Evolutionary conservation across 2,329 filamentous ascomycete species (phyloP).

Genomic region (Lachnellula suecica): DNA sequence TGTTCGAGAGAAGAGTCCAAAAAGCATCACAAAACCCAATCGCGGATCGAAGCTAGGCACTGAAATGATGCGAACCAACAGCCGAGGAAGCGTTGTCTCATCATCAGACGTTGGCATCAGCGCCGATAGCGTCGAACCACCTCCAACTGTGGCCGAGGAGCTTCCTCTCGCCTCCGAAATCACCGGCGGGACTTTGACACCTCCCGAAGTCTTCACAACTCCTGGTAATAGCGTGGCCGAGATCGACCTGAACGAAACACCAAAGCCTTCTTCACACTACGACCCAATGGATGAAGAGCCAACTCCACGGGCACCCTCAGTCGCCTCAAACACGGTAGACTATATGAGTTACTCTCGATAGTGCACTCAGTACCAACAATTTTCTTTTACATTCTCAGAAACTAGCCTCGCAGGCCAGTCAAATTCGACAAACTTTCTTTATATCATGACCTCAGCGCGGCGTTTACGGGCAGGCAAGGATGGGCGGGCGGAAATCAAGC

Average conservation of each 20-base stretch:
- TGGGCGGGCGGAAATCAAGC: not conserved
- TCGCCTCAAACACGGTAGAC: conserved; percentile 14
- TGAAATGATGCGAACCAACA: conserved; percentile 98
- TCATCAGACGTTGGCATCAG: conserved; percentile 25
- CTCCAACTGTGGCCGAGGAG: conserved; percentile 30
- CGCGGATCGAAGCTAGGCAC: conserved; percentile 88
- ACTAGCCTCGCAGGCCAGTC: not conserved
- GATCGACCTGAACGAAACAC: conserved; percentile 30
- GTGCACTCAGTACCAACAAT: not conserved
- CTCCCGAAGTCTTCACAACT: conserved; percentile 26
- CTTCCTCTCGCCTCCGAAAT: conserved; percentile 24
- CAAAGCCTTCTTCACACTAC: conserved; percentile 21
- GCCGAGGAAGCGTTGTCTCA: conserved; percentile 71
- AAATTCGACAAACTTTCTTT: conserved; percentile 4
- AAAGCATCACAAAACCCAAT: conserved; percentile 56
- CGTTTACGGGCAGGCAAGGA: conserved; percentile 2
- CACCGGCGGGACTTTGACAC: conserved; percentile 25
- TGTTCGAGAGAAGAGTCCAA: conserved; percentile 38
- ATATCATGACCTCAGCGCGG: conserved; percentile 9
- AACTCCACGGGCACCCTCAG: conserved; percentile 27
- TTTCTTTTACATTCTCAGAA: conserved; percentile 1
- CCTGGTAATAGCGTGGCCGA: conserved; percentile 18
- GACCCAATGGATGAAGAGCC: conserved; percentile 27
- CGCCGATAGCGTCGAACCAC: conserved; percentile 25
- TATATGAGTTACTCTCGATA: conserved; percentile 9